Base-by-base conservation (phyloP, 2,329 filamentous ascomycete species). In the Penicillium sp. region DNA sequence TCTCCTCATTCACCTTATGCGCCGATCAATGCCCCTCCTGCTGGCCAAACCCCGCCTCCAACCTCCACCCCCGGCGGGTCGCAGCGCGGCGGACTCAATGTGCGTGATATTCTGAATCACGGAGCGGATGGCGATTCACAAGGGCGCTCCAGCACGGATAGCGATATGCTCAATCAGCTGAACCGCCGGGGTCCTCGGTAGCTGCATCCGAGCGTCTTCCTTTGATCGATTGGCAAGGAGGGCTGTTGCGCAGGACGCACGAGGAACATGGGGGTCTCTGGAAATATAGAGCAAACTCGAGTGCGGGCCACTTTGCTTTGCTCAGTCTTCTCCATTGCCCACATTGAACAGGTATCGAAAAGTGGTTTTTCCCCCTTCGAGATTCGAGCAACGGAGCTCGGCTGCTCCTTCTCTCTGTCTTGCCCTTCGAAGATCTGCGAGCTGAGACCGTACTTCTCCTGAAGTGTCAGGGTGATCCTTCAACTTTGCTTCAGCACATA, bases 111-210 rank as follows among this genome's bases (percentile, higher is more conserved):
- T 67, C 59, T 76, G 29, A 73, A 71, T 40, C 70, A 71, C 1
- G 63, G 66, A 13, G 42, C 43, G 27, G 34, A 43, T 25, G 36
- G 44, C 32, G 69, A 72, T 46, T 60, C 64, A 47, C 59, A 63
- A 24, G 65, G 67, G 26, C 70, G 74, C 28, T 71, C 68, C 36
- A 73, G 68, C 49, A 72, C 70, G 27, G 74, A 76, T 57, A 76
- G 71, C 51, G 71, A 74, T 48, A 76, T 76, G 74, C 66, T 76
- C 35, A 76, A 73, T 55, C 69, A 70, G 29, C 57, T 74, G 43
- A 71, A 73, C 49, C 69, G 71, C 43, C 65, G 68, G 41, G 70
- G 68, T 5, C 43, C 35, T 38, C 43, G 43, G 25, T 45, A 45
- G 38, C 9, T 25, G 24, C 26, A 27, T 56, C 67, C 39, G 58